Evolutionary conservation across 768 basidiomycete species (phyloP), one percentile per base, ranked within the genome.

Genomic region (Agaricus subrufescens): DNA sequence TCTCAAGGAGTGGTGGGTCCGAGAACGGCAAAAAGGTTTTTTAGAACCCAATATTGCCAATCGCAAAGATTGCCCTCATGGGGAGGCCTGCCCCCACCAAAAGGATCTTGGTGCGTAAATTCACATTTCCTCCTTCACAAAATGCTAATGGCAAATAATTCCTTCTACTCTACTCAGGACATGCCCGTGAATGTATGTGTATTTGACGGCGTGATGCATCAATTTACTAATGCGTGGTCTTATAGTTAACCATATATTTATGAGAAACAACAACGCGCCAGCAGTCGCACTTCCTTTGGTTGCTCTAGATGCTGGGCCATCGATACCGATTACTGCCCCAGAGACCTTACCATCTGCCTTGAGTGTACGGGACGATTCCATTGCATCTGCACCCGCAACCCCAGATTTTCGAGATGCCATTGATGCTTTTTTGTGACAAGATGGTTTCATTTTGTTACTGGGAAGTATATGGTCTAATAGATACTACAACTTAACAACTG

Each of bases 1-100:
- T 10, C 64, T 92, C 44, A 82, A 78, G 58, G 88, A 86, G 39
- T 93, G 90, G 90, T 92, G 91, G 89, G 71, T 91, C 34, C 74
- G 86, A 49, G 89, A 92, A 68, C 80, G 90, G 29, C 78, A 75
- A 69, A 87, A 84, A 62, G 89, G 86, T 14, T 77, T 81, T 60
- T 67, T 87, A 51, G 84, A 84, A 42, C 77, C 76, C 46, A 66
- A 65, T 44, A 66, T 89, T n/a, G 66, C 76, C 61, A 76, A 68
- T n/a, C 75, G 88, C 39, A 81, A 80, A 31, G 86, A 92, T 63
- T 93, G 90, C 60, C 77, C 77, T 9, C 78, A 87, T 6, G 87
- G 86, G n/a, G 70, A 65, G 29, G 65, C 59, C 11, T 93, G 90
- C 64, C 61, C 63, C 38, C 78, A 73, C 54, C 89, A 91, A 67